Conservation (phyloP, 2,329 filamentous ascomycete genomes). For the Pseudocercospora macadamiae region DNA sequence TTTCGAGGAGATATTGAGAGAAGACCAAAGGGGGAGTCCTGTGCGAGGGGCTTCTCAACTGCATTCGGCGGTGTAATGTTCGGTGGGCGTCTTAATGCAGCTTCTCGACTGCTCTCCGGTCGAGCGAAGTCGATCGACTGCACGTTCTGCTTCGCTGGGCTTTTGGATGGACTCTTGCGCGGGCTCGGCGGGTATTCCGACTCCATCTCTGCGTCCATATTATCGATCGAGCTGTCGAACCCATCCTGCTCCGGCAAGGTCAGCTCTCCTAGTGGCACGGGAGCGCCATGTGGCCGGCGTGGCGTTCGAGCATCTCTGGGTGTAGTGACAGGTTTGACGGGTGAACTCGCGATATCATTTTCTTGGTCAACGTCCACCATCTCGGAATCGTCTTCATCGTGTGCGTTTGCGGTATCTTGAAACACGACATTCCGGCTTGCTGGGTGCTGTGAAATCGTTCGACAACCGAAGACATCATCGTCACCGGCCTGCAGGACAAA, state of each 20-base stretch:
- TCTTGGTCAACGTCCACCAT: slow-evolving; percentile 50
- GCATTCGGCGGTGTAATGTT: slow-evolving; percentile 34
- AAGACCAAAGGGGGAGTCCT: slow-evolving; percentile 28
- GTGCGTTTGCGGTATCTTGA: slow-evolving; percentile 20
- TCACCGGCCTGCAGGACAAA: slow-evolving; percentile 31
- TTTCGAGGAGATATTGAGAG: slow-evolving; percentile 32
- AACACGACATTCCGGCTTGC: background rate
- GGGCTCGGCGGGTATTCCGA: slow-evolving; percentile 42
- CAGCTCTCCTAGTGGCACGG: slow-evolving; percentile 37
- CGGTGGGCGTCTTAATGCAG: slow-evolving; percentile 21
- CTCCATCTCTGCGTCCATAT: slow-evolving; percentile 29
- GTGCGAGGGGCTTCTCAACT: slow-evolving; percentile 29
- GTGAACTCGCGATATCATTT: slow-evolving; percentile 51
- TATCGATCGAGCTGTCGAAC: slow-evolving; percentile 21
- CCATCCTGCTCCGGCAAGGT: slow-evolving; percentile 33
- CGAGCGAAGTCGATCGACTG: slow-evolving; percentile 5
- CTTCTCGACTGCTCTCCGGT: slow-evolving; percentile 33
- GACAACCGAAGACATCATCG: slow-evolving; percentile 28
- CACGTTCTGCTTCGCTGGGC: slow-evolving; percentile 23
- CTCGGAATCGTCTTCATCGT: slow-evolving; percentile 40
- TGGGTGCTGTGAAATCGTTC: slow-evolving; percentile 5
- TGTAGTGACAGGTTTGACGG: slow-evolving; percentile 41
- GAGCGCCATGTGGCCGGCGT: slow-evolving; percentile 33
- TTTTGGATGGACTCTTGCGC: slow-evolving; percentile 38
- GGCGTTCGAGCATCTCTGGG: slow-evolving; percentile 29